These are phyloP conservation scores for Kluyveromyces marxianus DNA, from an alignment of 1,139 yeast genomes.

Conservation along the genomic window DNA sequence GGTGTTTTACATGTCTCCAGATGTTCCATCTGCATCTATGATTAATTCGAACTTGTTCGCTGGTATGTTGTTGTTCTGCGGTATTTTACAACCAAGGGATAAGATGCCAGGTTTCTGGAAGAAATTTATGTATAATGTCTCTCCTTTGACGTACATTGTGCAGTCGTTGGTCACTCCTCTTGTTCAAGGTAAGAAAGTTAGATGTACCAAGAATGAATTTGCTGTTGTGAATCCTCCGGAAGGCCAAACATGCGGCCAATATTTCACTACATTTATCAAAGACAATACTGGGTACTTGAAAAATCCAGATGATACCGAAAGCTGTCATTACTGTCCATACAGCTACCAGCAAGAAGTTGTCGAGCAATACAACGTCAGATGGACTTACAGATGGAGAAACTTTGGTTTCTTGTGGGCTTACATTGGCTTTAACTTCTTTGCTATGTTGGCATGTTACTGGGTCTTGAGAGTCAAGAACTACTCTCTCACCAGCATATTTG, in stretches of 20 bases:
- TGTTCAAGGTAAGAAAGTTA: constrained; percentile 46
- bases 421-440: constrained; percentile 38
- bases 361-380: constrained; percentile 34
- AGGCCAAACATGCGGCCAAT: constrained; percentile 52
- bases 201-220: constrained; percentile 41
- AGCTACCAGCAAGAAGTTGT: constrained; percentile 39
- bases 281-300: constrained; percentile 42
- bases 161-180: constrained; percentile 46
- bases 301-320: constrained; percentile 40
- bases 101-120: constrained; percentile 56
- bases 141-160: constrained; percentile 62
- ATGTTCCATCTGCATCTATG: constrained; percentile 52
- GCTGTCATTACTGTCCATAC: constrained; percentile 43
- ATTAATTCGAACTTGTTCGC: constrained; percentile 43
- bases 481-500: constrained; percentile 24
- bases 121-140: constrained; percentile 55
- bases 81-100: constrained; percentile 47
- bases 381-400: constrained; percentile 49
- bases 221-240: constrained; percentile 42
- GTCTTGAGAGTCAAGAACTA: constrained; percentile 31
- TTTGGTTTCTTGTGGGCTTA: constrained; percentile 49
- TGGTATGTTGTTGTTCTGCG: constrained; percentile 48
- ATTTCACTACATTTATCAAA: constrained; percentile 33
- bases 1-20: constrained; percentile 47
- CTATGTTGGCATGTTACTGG: constrained; percentile 37